Base-by-base conservation (phyloP, 2,329 filamentous ascomycete genomes). In the Coleophoma eucalyptorum region DNA sequence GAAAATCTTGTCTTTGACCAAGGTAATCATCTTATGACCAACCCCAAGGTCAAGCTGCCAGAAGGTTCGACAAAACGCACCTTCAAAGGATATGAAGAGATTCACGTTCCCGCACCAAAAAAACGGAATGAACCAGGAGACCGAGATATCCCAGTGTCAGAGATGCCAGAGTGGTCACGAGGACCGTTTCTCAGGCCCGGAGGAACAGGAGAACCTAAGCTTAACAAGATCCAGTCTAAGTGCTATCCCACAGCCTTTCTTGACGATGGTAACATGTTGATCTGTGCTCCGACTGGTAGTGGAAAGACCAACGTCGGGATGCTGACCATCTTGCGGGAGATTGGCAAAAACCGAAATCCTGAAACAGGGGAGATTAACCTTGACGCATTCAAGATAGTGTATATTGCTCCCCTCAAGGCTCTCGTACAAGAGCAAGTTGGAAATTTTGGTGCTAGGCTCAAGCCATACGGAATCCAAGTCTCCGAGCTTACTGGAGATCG, bases 1-100 rank as follows among this genome's bases (percentile, higher is more conserved):
- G 93, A 99, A 51, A 97, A 97, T 62, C 81, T 99, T 33, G 81
- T 97, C 37, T 99, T 99, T 66, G 94, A 97, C 61, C 93, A 97
- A 70, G 94, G 94, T 48, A 99, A 97, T 63, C 94, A 99, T 74
- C 79, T 99, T 41, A 99, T 97, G 93, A 97, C 94, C n/a, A 99
- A 99, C 62, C 89, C 91, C 6, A 97, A 91, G 65, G 94, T 99
- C 43, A 87, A 89, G 56, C 78, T 99, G 18, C 94, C 94, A 0
- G 90, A 96, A 66, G 94, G 94, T 11, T 96, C 94, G 2, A 97
- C 90, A 0, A 97, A 97, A 69, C 83, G 91, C 44, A 90, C 89
- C 0, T 97, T 97, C 73, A 99, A 99, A 70, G 94, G 94, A 33
- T 99, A 97, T 60, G 94, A 99, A 69, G 94, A 99, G 66, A 97